Evolutionary conservation across 345 rosid species (phyloP).

Genomic region (Reutealis trisperma): DNA sequence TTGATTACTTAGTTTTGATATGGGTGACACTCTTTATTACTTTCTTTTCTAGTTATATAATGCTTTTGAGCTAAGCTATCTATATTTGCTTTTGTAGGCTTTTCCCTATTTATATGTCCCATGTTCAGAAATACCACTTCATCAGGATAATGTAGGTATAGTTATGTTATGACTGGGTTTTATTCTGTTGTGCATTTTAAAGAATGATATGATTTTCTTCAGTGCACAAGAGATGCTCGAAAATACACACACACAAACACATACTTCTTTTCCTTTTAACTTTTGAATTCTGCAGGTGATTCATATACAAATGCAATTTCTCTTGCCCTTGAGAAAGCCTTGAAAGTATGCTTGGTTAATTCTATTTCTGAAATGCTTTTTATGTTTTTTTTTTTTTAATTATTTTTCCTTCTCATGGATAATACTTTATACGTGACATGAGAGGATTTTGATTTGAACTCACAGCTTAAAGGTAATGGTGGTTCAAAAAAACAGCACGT

Average conservation of each 20-base stretch:
- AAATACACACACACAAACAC: background rate
- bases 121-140: constrained; percentile 54
- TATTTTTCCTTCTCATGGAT: background rate
- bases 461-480: constrained; percentile 67
- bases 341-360: constrained; percentile 57
- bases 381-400: background rate
- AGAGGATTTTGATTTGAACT: constrained; percentile 24
- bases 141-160: constrained; percentile 52
- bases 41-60: background rate
- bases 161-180: background rate
- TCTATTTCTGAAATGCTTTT: constrained; percentile 4
- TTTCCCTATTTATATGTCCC: constrained; percentile 90
- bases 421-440: background rate
- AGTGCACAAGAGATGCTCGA: background rate
- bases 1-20: background rate
- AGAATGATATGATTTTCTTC: background rate
- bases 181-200: background rate
- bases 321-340: constrained; percentile 73
- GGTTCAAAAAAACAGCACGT: constrained; percentile 79
- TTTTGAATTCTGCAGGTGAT: constrained; percentile 48
- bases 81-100: constrained; percentile 51
- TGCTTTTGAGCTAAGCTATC: background rate
- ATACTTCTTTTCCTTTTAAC: constrained; percentile 2
- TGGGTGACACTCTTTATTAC: background rate
- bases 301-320: constrained; percentile 46